phyloP scores from a whole-genome alignment of 2,329 filamentous ascomycete genomes.

The Hypoxylon sp. region DNA sequence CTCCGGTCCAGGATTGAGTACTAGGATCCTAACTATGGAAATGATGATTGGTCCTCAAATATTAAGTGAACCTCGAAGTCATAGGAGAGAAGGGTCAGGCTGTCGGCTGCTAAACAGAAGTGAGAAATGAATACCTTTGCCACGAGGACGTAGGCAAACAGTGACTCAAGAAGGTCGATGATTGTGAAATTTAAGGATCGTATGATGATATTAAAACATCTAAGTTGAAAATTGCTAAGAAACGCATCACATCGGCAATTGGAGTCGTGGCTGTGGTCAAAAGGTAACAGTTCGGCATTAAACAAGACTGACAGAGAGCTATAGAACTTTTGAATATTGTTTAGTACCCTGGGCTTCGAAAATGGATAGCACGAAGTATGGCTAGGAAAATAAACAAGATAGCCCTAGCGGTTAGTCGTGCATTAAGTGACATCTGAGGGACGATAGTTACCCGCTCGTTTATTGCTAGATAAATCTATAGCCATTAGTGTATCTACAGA shows the following conservation, averaged over 20 bases:
- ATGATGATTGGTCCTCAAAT: background rate
- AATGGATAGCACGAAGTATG: no score
- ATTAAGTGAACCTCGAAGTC: background rate
- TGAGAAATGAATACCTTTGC: background rate
- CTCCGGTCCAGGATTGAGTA: background rate
- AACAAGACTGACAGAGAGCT: no score
- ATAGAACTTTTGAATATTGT: no score
- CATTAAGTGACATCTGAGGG: no score
- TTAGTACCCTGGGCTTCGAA: no score
- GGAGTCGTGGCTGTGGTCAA: background rate
- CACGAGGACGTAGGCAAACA: background rate
- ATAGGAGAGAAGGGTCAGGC: background rate
- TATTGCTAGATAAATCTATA: background rate
- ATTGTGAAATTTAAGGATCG: background rate
- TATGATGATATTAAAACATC: background rate
- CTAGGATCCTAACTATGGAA: background rate
- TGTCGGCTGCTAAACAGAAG: background rate
- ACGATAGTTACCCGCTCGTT: no score
- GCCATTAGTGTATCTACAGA: background rate
- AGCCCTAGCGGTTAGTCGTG: no score
- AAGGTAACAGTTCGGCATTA: background rate
- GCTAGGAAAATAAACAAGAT: no score
- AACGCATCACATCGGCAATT: background rate
- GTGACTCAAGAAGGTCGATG: background rate
- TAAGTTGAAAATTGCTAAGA: background rate